Evolutionary conservation across 2,329 filamentous ascomycete genomes (phyloP), one percentile per base, ranked within the genome.

Genomic region (Nigrograna mackinnonii): DNA sequence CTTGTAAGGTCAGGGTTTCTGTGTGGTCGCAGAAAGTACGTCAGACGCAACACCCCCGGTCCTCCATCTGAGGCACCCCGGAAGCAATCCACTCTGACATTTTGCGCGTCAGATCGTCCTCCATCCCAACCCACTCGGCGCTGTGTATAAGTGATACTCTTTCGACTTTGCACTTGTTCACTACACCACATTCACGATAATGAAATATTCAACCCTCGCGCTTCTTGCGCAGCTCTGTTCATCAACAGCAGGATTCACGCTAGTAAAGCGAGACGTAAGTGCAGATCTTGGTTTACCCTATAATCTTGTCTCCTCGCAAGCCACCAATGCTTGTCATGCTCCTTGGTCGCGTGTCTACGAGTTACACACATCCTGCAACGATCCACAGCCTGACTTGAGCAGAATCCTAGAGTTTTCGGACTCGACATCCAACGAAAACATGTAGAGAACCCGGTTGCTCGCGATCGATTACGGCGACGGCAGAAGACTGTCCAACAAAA

Each of bases 361-460:
- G 16, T 33, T 33, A 17, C 9, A 2, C 31, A 17, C 31, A 11
- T 33, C 11, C 13, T 14, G 18, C 31, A 4, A 33, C 18, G 18
- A 33, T 17, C 14, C 11, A 28, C 14, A 28, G 24, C 24, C 11
- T 28, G 11, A 14, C 39, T n/a, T 14, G n/a, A 19, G n/a, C 40
- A 67, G 64, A 62, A 60, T 31, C 75, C 77, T 3, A 67, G 64
- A 37, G 77, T 79, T 12, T 63, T 81, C 16, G 60, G 71, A 12
- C 67, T 80, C 39, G 71, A 77, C 39, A 79, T 80, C 31, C 67
- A 78, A 49, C 74, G 79, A 31, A 73, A 68, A 44, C 52, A 73
- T 44, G 60, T 78, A 21, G 31, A 49, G 3, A 68, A 79, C 50
- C 77, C 76, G 2, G 45, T 78, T 13, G 54, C 60, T 18, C 70